These are phyloP conservation scores for Volvariella surrecta DNA, from an alignment of 1,284 basidiomycete genomes.

Conservation along the genomic window DNA sequence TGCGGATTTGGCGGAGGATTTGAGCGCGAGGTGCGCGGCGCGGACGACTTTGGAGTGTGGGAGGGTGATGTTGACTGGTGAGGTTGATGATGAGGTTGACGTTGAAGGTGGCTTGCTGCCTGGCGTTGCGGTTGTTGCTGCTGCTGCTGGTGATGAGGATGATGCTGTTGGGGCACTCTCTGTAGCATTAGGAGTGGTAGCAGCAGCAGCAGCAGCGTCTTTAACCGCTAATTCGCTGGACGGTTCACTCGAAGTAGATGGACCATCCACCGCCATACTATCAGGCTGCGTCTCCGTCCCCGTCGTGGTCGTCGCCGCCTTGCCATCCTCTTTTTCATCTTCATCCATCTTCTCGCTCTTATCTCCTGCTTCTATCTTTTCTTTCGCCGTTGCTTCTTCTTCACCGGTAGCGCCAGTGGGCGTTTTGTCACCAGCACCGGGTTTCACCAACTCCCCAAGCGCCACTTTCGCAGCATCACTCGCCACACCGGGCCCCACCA, in stretches of 20 bases:
- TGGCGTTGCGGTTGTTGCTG: too few relatives aligned
- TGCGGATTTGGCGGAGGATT: conserved; percentile 86
- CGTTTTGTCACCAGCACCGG: conserved; percentile 20
- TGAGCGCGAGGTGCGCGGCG: conserved; percentile 79
- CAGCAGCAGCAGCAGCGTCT: not conserved
- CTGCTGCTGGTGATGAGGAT: too few relatives aligned
- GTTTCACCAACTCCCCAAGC: conserved; percentile 64
- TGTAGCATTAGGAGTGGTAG: too few relatives aligned
- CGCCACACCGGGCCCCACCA: conserved; percentile 87
- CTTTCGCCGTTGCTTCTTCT: conserved; percentile 25
- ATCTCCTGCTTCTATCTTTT: conserved; percentile 26
- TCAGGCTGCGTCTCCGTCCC: conserved; percentile 16
- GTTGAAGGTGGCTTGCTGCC: not conserved
- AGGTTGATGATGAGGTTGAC: not conserved
- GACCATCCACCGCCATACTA: conserved; percentile 34
- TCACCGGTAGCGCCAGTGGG: not conserved
- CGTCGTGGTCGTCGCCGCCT: conserved; percentile 13
- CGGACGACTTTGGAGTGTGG: conserved; percentile 71
- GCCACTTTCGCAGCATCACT: conserved; percentile 92
- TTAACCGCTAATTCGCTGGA: not conserved
- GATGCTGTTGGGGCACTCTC: too few relatives aligned
- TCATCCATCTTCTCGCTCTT: conserved; percentile 36
- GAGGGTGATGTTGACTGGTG: conserved; percentile 32
- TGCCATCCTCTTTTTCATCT: conserved; percentile 19
- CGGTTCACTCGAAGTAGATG: conserved; percentile 10